Conservation (phyloP, 805 yeast species). For the Candida parachauliodes region DNA sequence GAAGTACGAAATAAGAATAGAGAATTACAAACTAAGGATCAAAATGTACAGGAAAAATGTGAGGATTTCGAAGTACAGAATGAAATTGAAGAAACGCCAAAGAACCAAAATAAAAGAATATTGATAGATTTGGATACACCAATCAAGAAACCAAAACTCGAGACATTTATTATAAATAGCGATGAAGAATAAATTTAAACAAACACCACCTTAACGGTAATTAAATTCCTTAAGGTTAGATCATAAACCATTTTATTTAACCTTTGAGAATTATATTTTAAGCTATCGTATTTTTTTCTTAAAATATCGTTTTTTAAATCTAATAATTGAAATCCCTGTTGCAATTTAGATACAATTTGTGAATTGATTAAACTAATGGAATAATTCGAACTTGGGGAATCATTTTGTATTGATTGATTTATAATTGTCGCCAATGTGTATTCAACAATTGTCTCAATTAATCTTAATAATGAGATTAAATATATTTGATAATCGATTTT, state of each 20-base stretch:
- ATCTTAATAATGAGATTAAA: constrained; percentile 18
- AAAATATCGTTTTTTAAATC: constrained; percentile 27
- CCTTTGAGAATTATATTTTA: constrained; percentile 26
- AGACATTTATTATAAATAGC: no score
- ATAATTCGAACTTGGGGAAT: constrained; percentile 12
- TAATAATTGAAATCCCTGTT: constrained; percentile 23
- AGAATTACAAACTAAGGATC: no score
- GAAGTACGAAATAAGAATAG: no score
- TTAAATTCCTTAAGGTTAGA: constrained; percentile 18
- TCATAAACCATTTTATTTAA: constrained; percentile 25
- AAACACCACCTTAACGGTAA: constrained; percentile 12
- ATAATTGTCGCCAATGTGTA: constrained; percentile 23
- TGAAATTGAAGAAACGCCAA: no score
- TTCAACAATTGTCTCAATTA: constrained; percentile 21
- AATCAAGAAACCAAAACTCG: constrained; percentile 1
- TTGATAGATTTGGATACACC: background rate
- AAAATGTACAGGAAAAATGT: no score
- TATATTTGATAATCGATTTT: constrained; percentile 19
- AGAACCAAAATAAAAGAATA: background rate
- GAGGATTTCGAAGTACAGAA: no score
- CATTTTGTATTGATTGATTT: constrained; percentile 14
- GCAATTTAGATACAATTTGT: constrained; percentile 19
- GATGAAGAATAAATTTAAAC: no score
- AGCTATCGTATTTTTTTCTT: constrained; percentile 25
- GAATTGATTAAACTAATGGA: constrained; percentile 19